Percentiles rank a stretch among this genome's conserved stretches.
phyloP scores from a whole-genome alignment of 2,329 filamentous ascomycete genomes.

The Zymoseptoria pseudotritici region DNA sequence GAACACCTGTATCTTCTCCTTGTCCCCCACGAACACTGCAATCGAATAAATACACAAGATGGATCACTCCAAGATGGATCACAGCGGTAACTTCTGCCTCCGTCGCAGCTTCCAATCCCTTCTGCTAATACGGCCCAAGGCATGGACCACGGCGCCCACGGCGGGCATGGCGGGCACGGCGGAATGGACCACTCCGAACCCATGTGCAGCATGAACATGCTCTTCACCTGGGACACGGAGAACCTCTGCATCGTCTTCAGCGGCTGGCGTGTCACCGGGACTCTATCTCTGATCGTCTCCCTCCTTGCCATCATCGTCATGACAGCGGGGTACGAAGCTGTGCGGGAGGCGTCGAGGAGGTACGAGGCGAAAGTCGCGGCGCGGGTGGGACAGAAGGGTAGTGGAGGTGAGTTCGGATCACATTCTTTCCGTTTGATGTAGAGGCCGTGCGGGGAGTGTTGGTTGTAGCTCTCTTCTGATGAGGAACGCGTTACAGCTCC shows the following conservation, averaged over 20 bases:
- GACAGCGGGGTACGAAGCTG: conserved; percentile 84
- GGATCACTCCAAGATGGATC: conserved; percentile 19
- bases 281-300: conserved; percentile 68
- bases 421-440: too few relatives aligned
- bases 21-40: not conserved
- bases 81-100: not conserved
- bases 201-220: conserved; percentile 84
- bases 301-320: conserved; percentile 75
- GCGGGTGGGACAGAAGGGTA: not conserved
- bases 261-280: conserved; percentile 77
- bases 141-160: not conserved
- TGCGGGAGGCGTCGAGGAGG: conserved; percentile 66
- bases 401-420: not conserved
- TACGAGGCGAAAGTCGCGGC: conserved; percentile 55
- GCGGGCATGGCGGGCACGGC: conserved; percentile 42
- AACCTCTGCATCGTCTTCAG: conserved; percentile 95
- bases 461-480: conserved; percentile 3
- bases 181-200: conserved; percentile 48
- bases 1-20: not conserved
- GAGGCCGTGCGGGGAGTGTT: too few relatives aligned
- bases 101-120: not conserved
- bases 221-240: conserved; percentile 91
- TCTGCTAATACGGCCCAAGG: not conserved
- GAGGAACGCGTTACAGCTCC: conserved; percentile 4
- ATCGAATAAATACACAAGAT: conserved; percentile 1